Evolutionary conservation across 2,329 filamentous ascomycete species (phyloP).

Genomic region (Fusarium tricinctum): DNA sequence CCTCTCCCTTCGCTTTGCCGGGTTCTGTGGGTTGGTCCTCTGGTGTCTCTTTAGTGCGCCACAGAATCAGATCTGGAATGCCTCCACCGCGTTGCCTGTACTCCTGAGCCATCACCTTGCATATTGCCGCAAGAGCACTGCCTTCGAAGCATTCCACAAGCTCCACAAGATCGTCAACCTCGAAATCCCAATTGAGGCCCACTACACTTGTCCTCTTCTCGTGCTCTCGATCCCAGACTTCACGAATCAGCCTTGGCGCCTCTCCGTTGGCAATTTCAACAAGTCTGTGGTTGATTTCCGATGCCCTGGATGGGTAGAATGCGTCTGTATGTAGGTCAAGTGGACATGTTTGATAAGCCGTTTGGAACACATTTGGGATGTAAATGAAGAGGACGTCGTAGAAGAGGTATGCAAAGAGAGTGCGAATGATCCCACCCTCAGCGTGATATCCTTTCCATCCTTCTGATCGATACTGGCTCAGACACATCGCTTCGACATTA

Average conservation of each 20-base stretch:
- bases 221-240: slow-evolving; percentile 77
- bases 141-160: slow-evolving; percentile 83
- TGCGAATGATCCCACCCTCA: slow-evolving; percentile 93
- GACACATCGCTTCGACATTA: slow-evolving; percentile 93
- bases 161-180: slow-evolving; percentile 81
- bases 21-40: slow-evolving; percentile 49
- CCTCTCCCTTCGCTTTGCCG: slow-evolving; percentile 64
- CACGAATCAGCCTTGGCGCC: slow-evolving; percentile 74
- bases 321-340: slow-evolving; percentile 93
- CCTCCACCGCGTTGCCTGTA: slow-evolving; percentile 89
- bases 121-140: slow-evolving; percentile 84
- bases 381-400: slow-evolving; percentile 94
- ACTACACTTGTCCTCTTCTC: slow-evolving; percentile 86
- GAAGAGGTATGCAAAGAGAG: slow-evolving; percentile 90
- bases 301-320: slow-evolving; percentile 88
- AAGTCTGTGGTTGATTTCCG: slow-evolving; percentile 89
- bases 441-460: slow-evolving; percentile 97
- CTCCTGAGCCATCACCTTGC: slow-evolving; percentile 95
- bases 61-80: slow-evolving; percentile 92
- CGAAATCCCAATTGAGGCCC: slow-evolving; percentile 92
- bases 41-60: slow-evolving; percentile 65
- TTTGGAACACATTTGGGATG: slow-evolving; percentile 97
- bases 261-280: slow-evolving; percentile 89
- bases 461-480: slow-evolving; percentile 83
- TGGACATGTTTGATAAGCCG: slow-evolving; percentile 92